These are phyloP conservation scores for Goffeauzyma gilvescens DNA, from an alignment of 768 basidiomycete species.

Conservation along the genomic window DNA sequence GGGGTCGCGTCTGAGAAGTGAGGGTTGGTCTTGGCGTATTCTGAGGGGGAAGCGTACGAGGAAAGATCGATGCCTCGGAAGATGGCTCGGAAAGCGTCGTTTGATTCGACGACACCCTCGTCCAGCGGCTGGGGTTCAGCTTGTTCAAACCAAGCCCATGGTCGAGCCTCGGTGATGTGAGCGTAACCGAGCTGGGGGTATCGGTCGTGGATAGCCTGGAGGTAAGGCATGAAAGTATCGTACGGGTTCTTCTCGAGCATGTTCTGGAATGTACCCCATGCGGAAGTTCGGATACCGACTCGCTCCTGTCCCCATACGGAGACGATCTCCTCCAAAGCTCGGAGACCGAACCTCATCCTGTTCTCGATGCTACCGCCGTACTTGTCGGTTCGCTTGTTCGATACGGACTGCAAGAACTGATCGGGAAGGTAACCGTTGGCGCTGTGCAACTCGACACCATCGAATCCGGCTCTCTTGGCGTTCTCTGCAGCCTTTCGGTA, in stretches of 20 bases:
- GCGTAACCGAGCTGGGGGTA: conserved; percentile 12
- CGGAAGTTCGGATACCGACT: conserved; percentile 43
- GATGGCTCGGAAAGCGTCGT: conserved; percentile 16
- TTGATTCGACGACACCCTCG: conserved; percentile 8
- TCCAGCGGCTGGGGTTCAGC: conserved; percentile 1
- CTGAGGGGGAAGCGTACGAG: conserved; percentile 3
- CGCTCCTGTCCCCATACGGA: conserved; percentile 41
- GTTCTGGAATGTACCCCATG: conserved; percentile 41
- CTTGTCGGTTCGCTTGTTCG: conserved; percentile 44
- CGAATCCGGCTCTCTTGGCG: conserved; percentile 48
- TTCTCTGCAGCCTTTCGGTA: conserved; percentile 43
- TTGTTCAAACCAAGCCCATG: conserved; percentile 6
- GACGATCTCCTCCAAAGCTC: conserved; percentile 40
- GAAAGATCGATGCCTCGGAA: conserved; percentile 11
- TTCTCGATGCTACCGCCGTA: conserved; percentile 53
- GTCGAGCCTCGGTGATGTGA: conserved; percentile 9
- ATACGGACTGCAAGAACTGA: conserved; percentile 45
- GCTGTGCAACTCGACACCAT: conserved; percentile 41
- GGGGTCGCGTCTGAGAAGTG: conserved; percentile 12
- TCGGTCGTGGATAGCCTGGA: conserved; percentile 1
- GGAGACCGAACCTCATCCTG: conserved; percentile 42
- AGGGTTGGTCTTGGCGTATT: conserved; percentile 8
- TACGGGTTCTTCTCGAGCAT: conserved; percentile 14
- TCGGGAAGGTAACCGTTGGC: conserved; percentile 36
- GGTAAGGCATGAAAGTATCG: conserved; percentile 5